A percentile compares a stretch with the other conserved stretches of the same genome.
Evolutionary conservation across 192 early-diverging fungal species (phyloP).

Genomic region (Coemansia sp.): DNA sequence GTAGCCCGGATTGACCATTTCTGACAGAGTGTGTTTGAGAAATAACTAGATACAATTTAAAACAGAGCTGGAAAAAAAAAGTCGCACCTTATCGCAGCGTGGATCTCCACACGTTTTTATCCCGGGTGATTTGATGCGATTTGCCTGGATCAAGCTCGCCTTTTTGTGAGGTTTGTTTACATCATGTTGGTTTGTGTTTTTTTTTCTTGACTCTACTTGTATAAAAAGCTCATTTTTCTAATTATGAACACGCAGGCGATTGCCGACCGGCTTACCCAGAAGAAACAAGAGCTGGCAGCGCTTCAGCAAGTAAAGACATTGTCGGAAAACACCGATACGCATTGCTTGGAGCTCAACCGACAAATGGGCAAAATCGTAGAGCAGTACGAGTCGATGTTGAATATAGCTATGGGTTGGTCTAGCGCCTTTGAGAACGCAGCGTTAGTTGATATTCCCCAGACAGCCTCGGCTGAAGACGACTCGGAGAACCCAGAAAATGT

Average conservation of each 20-base stretch:
- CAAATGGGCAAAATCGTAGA: conserved; percentile 49
- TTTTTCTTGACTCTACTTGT: background rate
- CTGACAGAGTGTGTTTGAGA: background rate
- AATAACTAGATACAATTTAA: background rate
- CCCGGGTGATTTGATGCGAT: background rate
- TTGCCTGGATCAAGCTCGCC: background rate
- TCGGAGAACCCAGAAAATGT: conserved; percentile 45
- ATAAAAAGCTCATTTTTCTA: background rate
- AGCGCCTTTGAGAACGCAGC: conserved; percentile 48
- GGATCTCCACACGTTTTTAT: no score
- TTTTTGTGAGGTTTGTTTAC: conserved; percentile 2
- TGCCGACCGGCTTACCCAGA: conserved; percentile 35
- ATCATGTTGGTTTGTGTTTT: background rate
- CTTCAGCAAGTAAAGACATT: conserved; percentile 38
- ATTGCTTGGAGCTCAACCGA: conserved; percentile 50
- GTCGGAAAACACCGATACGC: conserved; percentile 43
- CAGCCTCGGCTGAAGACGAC: conserved; percentile 34
- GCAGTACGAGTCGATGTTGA: conserved; percentile 45
- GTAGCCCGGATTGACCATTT: conserved; percentile 49
- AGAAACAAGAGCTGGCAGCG: conserved; percentile 51
- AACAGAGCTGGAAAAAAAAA: background rate
- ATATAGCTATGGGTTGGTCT: conserved; percentile 43
- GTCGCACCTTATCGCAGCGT: no score
- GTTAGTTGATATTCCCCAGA: conserved; percentile 44
- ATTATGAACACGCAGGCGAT: conserved; percentile 46